Conservation (phyloP, 441 rosid genomes). For the Pelargonium cotyledonis region DNA sequence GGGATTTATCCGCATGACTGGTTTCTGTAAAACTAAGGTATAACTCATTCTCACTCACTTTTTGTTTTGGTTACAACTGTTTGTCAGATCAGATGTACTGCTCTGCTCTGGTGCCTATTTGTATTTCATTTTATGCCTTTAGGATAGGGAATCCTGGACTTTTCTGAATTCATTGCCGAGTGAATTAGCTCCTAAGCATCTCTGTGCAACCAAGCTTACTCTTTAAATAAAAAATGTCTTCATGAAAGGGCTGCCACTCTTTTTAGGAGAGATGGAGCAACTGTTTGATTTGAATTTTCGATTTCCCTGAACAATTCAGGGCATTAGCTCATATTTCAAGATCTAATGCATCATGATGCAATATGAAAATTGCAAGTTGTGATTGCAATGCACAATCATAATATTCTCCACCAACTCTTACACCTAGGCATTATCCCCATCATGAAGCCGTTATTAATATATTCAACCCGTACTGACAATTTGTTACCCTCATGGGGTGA, state of each 20-base stretch:
- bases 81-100: neutral
- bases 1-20: slow-evolving; percentile 95
- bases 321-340: neutral
- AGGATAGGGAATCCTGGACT: neutral
- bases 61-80: neutral
- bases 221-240: no score
- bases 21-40: slow-evolving; percentile 97
- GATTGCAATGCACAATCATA: no score
- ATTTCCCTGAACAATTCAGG: neutral
- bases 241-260: neutral
- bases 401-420: no score
- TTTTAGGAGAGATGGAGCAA: neutral
- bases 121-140: neutral
- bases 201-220: no score
- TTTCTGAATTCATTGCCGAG: neutral
- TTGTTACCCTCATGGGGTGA: no score
- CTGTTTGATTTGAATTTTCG: neutral
- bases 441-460: no score
- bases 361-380: no score
- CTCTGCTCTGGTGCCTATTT: no score
- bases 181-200: neutral
- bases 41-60: neutral
- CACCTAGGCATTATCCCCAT: no score
- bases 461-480: no score
- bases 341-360: neutral